Conservation (phyloP, 208 protist species). For the Sergeia podlipaevii region DNA sequence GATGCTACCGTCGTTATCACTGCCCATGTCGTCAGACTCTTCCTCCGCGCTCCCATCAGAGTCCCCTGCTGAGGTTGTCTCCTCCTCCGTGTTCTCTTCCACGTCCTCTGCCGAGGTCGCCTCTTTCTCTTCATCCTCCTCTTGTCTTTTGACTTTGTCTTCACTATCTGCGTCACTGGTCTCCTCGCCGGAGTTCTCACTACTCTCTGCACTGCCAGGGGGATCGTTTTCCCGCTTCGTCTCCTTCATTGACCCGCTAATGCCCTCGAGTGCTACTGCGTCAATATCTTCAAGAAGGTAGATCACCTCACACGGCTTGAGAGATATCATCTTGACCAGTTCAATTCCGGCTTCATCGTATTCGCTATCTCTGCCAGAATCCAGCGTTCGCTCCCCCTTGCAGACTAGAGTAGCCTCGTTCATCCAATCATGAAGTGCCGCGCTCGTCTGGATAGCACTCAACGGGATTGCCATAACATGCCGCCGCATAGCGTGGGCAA, state of each 20-base stretch:
- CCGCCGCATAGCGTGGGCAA: conserved; percentile 69
- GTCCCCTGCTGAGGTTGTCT: no score
- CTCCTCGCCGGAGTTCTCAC: neutral
- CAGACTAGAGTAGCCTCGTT: conserved; percentile 26
- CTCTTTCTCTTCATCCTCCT: neutral
- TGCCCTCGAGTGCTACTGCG: no score
- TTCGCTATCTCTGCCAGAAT: conserved; percentile 3
- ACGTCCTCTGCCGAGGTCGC: conserved; percentile 16
- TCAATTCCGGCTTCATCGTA: neutral
- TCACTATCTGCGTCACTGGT: neutral
- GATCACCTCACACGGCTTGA: conserved; percentile 48
- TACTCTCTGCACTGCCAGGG: neutral
- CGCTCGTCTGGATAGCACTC: conserved; percentile 57
- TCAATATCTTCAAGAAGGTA: conserved; percentile 88
- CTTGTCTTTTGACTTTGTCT: no score
- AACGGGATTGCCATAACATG: conserved; percentile 77
- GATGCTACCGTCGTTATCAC: no score
- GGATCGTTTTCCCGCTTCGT: no score
- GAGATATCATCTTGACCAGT: conserved; percentile 7
- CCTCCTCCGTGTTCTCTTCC: no score
- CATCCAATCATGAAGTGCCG: conserved; percentile 52
- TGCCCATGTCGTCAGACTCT: no score
- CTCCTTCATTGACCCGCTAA: no score
- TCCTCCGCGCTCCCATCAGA: no score
- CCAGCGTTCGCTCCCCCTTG: conserved; percentile 13